Evolutionary conservation across 2,329 filamentous ascomycete species (phyloP).

Genomic region (Scedosporium boydii): DNA sequence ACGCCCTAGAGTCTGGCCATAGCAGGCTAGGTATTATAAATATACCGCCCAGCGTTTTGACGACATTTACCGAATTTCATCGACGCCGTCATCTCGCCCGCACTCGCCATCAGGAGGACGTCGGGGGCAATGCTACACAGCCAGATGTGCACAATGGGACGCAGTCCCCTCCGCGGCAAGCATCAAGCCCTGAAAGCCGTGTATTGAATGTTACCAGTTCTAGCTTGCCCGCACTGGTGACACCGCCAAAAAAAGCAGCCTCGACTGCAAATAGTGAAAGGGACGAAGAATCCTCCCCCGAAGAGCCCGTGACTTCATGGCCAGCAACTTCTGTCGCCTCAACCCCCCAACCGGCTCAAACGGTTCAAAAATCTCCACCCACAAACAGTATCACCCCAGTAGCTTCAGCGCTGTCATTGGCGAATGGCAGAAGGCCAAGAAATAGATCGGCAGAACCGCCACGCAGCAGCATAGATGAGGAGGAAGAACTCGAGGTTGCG

Average conservation of each 20-base stretch:
- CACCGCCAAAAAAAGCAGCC: background rate
- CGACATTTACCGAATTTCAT: background rate
- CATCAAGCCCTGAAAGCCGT: too few species aligned
- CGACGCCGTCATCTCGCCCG: background rate
- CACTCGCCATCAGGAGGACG: background rate
- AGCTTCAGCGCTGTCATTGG: conserved; percentile 11
- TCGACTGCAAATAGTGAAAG: too few species aligned
- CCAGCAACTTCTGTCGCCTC: too few species aligned
- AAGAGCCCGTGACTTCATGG: too few species aligned
- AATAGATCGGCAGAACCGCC: conserved; percentile 1
- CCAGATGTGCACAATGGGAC: background rate
- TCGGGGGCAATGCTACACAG: background rate
- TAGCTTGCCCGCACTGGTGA: background rate
- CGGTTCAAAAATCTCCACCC: background rate
- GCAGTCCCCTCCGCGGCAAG: too few species aligned
- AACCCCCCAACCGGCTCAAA: too few species aligned
- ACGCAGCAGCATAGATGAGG: conserved; percentile 10
- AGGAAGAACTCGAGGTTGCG: conserved; percentile 27
- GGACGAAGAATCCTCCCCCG: too few species aligned
- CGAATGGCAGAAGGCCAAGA: conserved; percentile 17
- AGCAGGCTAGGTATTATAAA: conserved; percentile 17
- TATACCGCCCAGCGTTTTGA: conserved; percentile 23
- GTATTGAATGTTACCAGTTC: background rate
- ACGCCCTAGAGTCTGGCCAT: conserved; percentile 13
- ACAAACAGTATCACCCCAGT: background rate